phyloP scores from a whole-genome alignment of 805 yeast species.

The Isabelozyma gotoi region DNA sequence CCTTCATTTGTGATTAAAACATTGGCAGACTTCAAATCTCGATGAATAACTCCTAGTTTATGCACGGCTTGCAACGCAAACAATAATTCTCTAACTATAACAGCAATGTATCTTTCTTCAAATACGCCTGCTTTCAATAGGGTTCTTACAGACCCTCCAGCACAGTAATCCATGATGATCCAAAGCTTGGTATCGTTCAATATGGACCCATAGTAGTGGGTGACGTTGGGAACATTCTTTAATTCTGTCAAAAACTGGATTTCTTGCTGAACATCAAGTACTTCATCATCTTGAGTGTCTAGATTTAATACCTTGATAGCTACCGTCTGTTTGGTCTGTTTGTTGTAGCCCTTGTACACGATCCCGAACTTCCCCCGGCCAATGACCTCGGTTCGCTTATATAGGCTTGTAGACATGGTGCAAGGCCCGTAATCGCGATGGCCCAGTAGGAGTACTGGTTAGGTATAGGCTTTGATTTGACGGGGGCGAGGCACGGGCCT shows the following conservation, averaged over 20 bases:
- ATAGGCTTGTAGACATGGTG: constrained; percentile 27
- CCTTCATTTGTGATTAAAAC: constrained; percentile 88
- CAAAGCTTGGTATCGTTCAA: constrained; percentile 87
- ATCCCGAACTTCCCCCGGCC: constrained; percentile 98
- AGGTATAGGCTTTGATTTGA: too few species aligned
- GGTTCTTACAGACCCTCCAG: constrained; percentile 93
- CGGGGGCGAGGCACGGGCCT: background rate
- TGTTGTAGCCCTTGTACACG: constrained; percentile 82
- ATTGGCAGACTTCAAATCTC: constrained; percentile 97
- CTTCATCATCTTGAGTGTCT: constrained; percentile 93
- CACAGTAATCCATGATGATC: constrained; percentile 97
- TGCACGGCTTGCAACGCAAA: constrained; percentile 81
- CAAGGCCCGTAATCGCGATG: background rate
- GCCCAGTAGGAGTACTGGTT: too few species aligned
- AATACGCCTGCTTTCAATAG: constrained; percentile 81
- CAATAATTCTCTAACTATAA: constrained; percentile 81
- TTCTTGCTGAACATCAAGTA: constrained; percentile 91
- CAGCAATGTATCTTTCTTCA: constrained; percentile 80
- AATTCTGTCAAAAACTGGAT: constrained; percentile 81
- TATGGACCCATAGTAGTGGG: constrained; percentile 87
- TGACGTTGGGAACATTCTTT: constrained; percentile 85
- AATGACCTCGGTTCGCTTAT: constrained; percentile 82
- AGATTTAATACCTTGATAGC: constrained; percentile 92
- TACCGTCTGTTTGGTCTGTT: constrained; percentile 70
- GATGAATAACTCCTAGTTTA: constrained; percentile 85